Conservation (phyloP, 2,329 filamentous ascomycete species). For the Fusarium virguliforme region DNA sequence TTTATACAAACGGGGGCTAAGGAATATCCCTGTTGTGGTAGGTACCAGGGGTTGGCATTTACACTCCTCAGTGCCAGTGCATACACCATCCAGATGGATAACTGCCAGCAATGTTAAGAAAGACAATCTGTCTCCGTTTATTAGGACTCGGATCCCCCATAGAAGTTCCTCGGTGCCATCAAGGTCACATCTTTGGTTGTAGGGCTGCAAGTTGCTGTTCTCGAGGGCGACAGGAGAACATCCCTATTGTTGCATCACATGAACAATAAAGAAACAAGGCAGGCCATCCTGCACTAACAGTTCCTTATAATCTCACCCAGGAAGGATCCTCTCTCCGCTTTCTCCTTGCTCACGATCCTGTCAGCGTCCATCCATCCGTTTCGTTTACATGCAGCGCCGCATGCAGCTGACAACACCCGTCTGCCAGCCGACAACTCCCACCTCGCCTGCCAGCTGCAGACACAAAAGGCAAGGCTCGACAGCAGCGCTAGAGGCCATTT, state of each 20-base stretch:
- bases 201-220: background rate
- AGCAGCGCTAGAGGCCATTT: background rate
- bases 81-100: background rate
- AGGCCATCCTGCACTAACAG: background rate
- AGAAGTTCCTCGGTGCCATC: background rate
- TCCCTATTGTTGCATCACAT: background rate
- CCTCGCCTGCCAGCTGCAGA: conserved; percentile 5
- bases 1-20: conserved; percentile 3
- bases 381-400: background rate
- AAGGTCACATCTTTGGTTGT: background rate
- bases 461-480: background rate
- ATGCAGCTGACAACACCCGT: conserved; percentile 7
- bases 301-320: background rate
- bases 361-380: background rate
- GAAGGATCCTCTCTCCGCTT: background rate
- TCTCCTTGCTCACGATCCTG: background rate
- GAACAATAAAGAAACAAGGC: background rate
- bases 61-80: background rate
- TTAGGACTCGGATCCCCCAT: background rate
- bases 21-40: background rate
- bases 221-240: background rate
- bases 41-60: background rate
- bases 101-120: background rate
- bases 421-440: conserved; percentile 18
- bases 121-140: background rate